These are phyloP conservation scores for Rugonectria rugulosa DNA, from an alignment of 2,329 filamentous ascomycete genomes.

Conservation along the genomic window DNA sequence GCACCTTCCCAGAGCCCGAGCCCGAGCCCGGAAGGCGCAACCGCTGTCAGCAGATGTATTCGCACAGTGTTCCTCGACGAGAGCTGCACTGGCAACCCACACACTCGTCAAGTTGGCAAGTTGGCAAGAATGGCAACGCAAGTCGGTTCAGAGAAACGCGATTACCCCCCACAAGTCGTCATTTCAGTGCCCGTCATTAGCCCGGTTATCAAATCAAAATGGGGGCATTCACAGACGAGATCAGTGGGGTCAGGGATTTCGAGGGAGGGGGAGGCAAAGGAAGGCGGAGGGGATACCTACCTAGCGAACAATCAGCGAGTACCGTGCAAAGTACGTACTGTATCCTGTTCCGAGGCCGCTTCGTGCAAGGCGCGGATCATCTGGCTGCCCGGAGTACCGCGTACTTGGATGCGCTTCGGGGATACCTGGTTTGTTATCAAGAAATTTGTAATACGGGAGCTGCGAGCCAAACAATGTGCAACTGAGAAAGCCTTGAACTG, in stretches of 20 bases:
- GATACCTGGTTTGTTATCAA: constrained; percentile 2
- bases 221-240: constrained; percentile 34
- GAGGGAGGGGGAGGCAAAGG: constrained; percentile 13
- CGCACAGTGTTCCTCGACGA: constrained; percentile 32
- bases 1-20: too few species aligned
- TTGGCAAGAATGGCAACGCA: constrained; percentile 23
- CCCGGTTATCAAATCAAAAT: constrained; percentile 39
- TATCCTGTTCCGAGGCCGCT: constrained; percentile 4
- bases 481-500: too few species aligned
- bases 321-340: too few species aligned
- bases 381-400: too few species aligned
- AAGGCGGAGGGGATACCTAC: too few species aligned
- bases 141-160: constrained; percentile 26
- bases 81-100: constrained; percentile 40
- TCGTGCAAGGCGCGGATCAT: too few species aligned
- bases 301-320: too few species aligned
- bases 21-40: not conserved
- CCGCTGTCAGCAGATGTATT: constrained; percentile 16
- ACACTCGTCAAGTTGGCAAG: constrained; percentile 26
- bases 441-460: not conserved
- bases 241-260: constrained; percentile 27
- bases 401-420: too few species aligned
- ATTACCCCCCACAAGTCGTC: constrained; percentile 39
- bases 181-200: constrained; percentile 41
- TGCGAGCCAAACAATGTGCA: too few species aligned